Conservation (phyloP, 163 green algal species). For the Coccomyxa subellipsoidea region DNA sequence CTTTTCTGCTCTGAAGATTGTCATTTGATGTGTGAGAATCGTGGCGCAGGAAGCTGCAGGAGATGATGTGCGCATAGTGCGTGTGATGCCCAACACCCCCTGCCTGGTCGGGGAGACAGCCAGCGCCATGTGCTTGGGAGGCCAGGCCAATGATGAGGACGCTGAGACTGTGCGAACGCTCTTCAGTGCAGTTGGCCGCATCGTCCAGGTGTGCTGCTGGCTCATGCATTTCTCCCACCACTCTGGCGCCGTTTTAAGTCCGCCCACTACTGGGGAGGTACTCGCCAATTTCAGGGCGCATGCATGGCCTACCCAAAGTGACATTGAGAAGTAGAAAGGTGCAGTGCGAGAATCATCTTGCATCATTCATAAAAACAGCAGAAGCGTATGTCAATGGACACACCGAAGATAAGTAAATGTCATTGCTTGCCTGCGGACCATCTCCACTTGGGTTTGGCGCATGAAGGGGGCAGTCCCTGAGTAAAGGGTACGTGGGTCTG, state of each 20-base stretch:
- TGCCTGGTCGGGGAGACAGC: constrained; percentile 95
- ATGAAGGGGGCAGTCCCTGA: not conserved
- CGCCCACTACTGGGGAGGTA: not conserved
- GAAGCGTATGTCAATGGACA: too few relatives aligned
- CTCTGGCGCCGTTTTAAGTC: not conserved
- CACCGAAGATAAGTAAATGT: too few relatives aligned
- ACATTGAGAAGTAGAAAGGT: not conserved
- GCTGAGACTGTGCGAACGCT: constrained; percentile 70
- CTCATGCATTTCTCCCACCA: not conserved
- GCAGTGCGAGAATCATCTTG: too few relatives aligned
- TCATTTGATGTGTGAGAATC: too few relatives aligned
- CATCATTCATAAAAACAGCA: too few relatives aligned
- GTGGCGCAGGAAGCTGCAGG: constrained; percentile 58
- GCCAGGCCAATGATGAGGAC: constrained; percentile 69
- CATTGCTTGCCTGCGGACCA: not conserved
- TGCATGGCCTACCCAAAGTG: not conserved
- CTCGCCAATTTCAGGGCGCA: not conserved
- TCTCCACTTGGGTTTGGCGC: too few relatives aligned
- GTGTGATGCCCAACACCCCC: constrained; percentile 99
- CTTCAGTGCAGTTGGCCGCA: constrained; percentile 80
- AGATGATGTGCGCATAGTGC: constrained; percentile 59
- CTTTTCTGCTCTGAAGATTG: too few relatives aligned
- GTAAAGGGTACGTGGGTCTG: not conserved
- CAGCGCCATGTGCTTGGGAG: constrained; percentile 87
- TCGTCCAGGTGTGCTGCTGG: constrained; percentile 53